Evolutionary conservation across 768 basidiomycete genomes (phyloP).

Genomic region (Rhizopogon vesiculosus): DNA sequence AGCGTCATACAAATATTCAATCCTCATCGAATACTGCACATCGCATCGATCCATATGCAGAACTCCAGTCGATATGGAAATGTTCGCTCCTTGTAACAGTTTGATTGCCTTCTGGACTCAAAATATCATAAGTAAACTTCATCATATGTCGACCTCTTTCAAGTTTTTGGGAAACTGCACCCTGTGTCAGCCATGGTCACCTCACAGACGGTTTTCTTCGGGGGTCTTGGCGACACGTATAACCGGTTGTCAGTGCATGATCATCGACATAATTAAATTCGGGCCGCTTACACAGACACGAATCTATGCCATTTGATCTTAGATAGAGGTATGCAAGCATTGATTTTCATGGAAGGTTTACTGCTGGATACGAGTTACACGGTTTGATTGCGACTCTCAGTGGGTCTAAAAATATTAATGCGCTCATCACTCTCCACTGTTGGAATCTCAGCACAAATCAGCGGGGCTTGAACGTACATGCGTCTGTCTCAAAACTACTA

Average conservation of each 20-base stretch:
- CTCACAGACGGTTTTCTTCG: background rate
- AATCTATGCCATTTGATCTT: background rate
- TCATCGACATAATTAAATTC: no score
- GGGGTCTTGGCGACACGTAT: background rate
- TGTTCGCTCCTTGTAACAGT: background rate
- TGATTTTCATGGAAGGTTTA: background rate
- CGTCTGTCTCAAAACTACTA: slow-evolving; percentile 1
- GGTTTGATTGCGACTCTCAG: background rate
- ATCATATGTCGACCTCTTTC: background rate
- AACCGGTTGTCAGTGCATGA: background rate
- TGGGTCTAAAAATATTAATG: background rate
- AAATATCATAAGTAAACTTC: background rate
- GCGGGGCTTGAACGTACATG: slow-evolving; percentile 1
- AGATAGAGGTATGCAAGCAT: background rate
- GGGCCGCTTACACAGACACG: background rate
- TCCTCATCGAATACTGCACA: background rate
- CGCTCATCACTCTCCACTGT: background rate
- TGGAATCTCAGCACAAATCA: background rate
- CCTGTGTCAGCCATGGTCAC: background rate
- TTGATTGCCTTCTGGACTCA: background rate
- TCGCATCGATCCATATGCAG: background rate
- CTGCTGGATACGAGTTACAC: background rate
- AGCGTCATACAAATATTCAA: background rate
- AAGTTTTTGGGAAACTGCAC: background rate
- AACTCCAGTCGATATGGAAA: background rate